Evolutionary conservation across 306 rosid species (phyloP).

Genomic region (Ochetophila trinervis): DNA sequence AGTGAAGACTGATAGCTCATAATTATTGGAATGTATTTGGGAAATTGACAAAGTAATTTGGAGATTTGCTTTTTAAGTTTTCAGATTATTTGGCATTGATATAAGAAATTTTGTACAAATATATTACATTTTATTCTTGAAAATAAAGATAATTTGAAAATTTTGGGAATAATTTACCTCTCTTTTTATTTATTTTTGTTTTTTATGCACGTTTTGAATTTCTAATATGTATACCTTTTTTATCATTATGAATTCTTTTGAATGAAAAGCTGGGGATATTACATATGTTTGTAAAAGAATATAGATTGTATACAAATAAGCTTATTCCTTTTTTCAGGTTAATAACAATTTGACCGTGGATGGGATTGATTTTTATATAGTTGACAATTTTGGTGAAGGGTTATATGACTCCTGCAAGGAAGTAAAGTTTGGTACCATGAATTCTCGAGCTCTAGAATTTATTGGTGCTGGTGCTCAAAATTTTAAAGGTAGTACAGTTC

Average conservation of each 20-base stretch:
- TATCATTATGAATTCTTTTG: neutral
- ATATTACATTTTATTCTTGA: neutral
- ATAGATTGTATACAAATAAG: constrained; percentile 12
- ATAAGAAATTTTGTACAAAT: neutral
- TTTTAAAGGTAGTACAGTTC: constrained; percentile 52
- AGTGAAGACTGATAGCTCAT: too few relatives aligned
- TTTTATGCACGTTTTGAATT: constrained; percentile 20
- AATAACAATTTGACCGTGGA: constrained; percentile 70
- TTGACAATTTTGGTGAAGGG: constrained; percentile 90
- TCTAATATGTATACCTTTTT: neutral
- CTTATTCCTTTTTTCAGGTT: constrained; percentile 49
- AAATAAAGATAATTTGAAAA: neutral
- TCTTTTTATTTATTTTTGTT: neutral
- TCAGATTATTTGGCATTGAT: constrained; percentile 1
- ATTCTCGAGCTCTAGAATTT: constrained; percentile 76
- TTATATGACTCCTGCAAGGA: constrained; percentile 93
- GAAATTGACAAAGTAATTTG: neutral
- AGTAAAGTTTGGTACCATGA: constrained; percentile 88
- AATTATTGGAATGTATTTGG: too few relatives aligned
- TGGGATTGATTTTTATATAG: constrained; percentile 72
- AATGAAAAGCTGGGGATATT: neutral
- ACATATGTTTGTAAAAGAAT: constrained; percentile 2
- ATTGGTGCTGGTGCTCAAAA: constrained; percentile 89
- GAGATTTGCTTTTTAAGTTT: neutral
- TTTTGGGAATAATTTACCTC: neutral